A percentile compares a stretch with the other conserved stretches of the same genome.
phyloP scores from a whole-genome alignment of 2,329 filamentous ascomycete species.

The Rhinocladiella mackenziei region DNA sequence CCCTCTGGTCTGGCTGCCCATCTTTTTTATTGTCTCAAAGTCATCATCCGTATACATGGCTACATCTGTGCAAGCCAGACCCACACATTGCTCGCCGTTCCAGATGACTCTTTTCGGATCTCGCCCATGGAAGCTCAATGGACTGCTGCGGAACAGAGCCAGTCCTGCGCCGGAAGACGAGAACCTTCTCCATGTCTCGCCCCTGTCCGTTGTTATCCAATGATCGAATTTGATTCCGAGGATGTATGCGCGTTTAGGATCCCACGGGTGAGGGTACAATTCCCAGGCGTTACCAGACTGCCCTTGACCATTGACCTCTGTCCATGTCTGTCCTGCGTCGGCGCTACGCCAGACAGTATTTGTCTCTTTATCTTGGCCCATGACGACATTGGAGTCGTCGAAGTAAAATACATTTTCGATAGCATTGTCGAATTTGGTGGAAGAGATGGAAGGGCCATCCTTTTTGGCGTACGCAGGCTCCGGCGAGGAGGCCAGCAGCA shows the following conservation, averaged over 20 bases:
- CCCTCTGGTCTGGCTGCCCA: slow-evolving; percentile 58
- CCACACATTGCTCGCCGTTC: slow-evolving; percentile 66
- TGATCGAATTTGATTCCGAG: slow-evolving; percentile 66
- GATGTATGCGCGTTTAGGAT: slow-evolving; percentile 74
- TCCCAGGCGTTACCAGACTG: slow-evolving; percentile 58
- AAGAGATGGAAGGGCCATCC: slow-evolving; percentile 62
- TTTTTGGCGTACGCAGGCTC: slow-evolving; percentile 47
- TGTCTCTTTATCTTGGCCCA: slow-evolving; percentile 65
- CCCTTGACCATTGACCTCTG: slow-evolving; percentile 57
- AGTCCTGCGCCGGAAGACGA: slow-evolving; percentile 54
- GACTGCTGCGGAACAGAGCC: slow-evolving; percentile 50
- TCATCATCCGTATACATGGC: slow-evolving; percentile 77
- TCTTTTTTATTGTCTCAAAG: slow-evolving; percentile 66
- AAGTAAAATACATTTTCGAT: slow-evolving; percentile 80
- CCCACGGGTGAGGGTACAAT: slow-evolving; percentile 72
- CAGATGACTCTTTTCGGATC: slow-evolving; percentile 85
- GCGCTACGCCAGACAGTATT: slow-evolving; percentile 70
- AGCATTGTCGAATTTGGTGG: slow-evolving; percentile 61
- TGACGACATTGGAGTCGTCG: slow-evolving; percentile 75
- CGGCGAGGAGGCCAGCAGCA: slow-evolving; percentile 16
- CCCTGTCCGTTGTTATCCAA: slow-evolving; percentile 78
- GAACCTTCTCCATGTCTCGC: slow-evolving; percentile 76
- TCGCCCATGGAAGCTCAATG: slow-evolving; percentile 72
- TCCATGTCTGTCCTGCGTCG: slow-evolving; percentile 78
- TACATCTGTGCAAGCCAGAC: slow-evolving; percentile 57